Evolutionary conservation across 441 rosid genomes (phyloP).

Genomic region (Erodium texanum): DNA sequence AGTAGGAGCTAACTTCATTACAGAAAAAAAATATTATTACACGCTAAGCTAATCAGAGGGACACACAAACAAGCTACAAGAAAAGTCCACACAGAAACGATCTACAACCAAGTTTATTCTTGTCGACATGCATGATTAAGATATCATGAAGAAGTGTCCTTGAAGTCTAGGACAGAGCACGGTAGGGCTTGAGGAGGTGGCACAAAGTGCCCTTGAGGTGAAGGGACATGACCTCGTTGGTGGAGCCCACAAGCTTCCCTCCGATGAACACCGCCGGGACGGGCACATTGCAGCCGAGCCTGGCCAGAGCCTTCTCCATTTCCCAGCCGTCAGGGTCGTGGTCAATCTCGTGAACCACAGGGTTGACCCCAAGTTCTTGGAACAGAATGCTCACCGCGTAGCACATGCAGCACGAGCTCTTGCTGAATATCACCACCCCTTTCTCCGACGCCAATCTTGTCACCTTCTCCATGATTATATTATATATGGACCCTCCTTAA

Average conservation of each 20-base stretch:
- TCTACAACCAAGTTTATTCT: too few species aligned
- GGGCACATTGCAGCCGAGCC: background rate
- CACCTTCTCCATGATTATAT: conserved; percentile 33
- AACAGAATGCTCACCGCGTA: conserved; percentile 55
- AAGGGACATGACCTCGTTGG: conserved; percentile 4
- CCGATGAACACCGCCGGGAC: background rate
- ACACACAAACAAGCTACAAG: too few species aligned
- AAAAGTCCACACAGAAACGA: too few species aligned
- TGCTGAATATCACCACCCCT: conserved; percentile 75
- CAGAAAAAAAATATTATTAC: too few species aligned
- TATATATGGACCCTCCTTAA: too few species aligned
- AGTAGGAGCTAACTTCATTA: too few species aligned
- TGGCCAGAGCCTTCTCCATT: conserved; percentile 43
- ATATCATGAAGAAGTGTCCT: too few species aligned
- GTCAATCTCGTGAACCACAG: conserved; percentile 63
- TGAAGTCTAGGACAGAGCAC: background rate
- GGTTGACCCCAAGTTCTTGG: conserved; percentile 53
- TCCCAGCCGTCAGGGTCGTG: conserved; percentile 49
- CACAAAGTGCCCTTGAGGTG: background rate
- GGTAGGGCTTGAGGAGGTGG: background rate
- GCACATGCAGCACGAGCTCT: conserved; percentile 66
- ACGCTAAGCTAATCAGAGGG: too few species aligned
- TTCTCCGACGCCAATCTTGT: conserved; percentile 40
- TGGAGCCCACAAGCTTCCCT: background rate
- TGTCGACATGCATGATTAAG: too few species aligned